These are phyloP conservation scores for Boletus barrowsii DNA, from an alignment of 768 basidiomycete genomes.

Conservation along the genomic window DNA sequence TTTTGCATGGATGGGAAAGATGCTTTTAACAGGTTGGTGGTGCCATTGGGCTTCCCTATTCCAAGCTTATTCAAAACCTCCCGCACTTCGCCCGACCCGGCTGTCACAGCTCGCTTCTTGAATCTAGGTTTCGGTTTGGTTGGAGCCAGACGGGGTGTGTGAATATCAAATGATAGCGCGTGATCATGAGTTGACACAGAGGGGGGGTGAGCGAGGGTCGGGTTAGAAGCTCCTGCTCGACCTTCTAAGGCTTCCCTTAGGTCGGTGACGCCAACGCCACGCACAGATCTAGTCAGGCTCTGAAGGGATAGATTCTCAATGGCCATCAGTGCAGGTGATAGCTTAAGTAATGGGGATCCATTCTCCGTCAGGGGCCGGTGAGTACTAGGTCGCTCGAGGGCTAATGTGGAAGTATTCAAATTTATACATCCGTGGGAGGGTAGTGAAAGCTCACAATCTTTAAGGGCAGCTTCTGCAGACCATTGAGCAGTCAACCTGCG, in stretches of 20 bases:
- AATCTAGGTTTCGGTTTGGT: constrained; percentile 55
- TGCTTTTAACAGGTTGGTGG: constrained; percentile 61
- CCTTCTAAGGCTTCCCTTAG: constrained; percentile 88
- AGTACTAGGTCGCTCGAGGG: constrained; percentile 50
- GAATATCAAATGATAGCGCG: constrained; percentile 45
- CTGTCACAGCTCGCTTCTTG: constrained; percentile 47
- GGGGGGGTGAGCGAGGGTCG: constrained; percentile 61
- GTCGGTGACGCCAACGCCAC: constrained; percentile 84
- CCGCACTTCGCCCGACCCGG: constrained; percentile 67
- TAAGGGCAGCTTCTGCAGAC: constrained; percentile 73
- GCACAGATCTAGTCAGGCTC: constrained; percentile 73
- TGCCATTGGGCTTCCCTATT: constrained; percentile 66
- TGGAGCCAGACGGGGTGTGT: constrained; percentile 40
- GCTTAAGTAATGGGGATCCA: constrained; percentile 70
- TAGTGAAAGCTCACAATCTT: constrained; percentile 57
- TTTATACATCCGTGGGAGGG: constrained; percentile 10
- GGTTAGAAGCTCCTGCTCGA: constrained; percentile 78
- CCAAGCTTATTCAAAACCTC: constrained; percentile 83
- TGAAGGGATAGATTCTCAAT: constrained; percentile 88
- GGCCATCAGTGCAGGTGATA: constrained; percentile 85
- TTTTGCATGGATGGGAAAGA: constrained; percentile 62
- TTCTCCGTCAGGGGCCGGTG: constrained; percentile 69
- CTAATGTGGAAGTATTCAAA: constrained; percentile 31
- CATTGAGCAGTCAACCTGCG: constrained; percentile 58
- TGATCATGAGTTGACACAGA: constrained; percentile 80